Conservation (phyloP, 805 yeast genomes). For the Candida sonorensis region DNA sequence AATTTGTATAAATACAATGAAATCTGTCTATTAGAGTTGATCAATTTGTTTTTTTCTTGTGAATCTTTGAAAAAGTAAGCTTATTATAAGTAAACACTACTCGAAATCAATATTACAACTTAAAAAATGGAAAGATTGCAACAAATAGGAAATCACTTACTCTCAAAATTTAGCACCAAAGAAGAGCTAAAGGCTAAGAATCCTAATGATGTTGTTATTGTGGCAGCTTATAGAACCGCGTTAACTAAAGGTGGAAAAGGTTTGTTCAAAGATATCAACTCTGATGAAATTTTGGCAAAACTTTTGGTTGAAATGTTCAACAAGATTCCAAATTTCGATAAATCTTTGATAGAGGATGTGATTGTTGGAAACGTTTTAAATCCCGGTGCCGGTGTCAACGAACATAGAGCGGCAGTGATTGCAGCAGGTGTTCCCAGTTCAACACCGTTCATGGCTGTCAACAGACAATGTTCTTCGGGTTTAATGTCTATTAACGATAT, state of each 20-base stretch:
- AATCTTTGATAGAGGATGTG: conserved; percentile 66
- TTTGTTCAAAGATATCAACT: conserved; percentile 69
- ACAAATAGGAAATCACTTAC: conserved; percentile 28
- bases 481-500: conserved; percentile 84
- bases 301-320: conserved; percentile 58
- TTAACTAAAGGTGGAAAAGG: conserved; percentile 86
- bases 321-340: conserved; percentile 41
- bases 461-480: conserved; percentile 95
- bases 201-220: conserved; percentile 87
- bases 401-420: conserved; percentile 85
- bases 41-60: no score
- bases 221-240: conserved; percentile 87
- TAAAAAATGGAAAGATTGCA: conserved; percentile 29
- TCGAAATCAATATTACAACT: neutral
- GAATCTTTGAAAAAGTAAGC: no score
- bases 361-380: conserved; percentile 89
- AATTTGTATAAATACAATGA: no score
- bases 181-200: conserved; percentile 34
- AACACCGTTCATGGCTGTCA: conserved; percentile 74
- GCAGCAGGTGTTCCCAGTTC: conserved; percentile 87
- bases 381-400: conserved; percentile 91
- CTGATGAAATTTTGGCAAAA: conserved; percentile 69
- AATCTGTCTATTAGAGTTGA: no score
- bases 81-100: no score
- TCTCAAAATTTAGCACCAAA: conserved; percentile 12